These are phyloP conservation scores for Dryas integrifolia DNA, from an alignment of 331 rosid genomes.

Conservation along the genomic window DNA sequence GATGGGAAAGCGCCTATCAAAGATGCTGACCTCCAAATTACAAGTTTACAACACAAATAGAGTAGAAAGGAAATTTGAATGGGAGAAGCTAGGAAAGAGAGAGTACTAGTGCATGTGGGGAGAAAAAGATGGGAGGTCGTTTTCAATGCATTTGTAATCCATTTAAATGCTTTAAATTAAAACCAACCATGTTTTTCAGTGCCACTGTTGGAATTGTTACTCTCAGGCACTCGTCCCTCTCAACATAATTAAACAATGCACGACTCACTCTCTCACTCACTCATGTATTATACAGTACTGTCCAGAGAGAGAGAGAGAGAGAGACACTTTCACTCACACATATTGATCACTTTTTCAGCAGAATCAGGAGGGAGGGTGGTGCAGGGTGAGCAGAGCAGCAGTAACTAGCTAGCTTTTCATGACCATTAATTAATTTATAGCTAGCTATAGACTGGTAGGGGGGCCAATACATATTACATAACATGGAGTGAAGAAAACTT, in stretches of 20 bases:
- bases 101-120: slow-evolving; percentile 1
- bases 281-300: not conserved
- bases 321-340: not conserved
- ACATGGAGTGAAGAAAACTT: not conserved
- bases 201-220: slow-evolving; percentile 67
- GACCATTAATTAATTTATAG: too few species aligned
- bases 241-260: slow-evolving; percentile 45
- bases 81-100: slow-evolving; percentile 14
- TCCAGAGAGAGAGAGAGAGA: slow-evolving; percentile 18
- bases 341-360: slow-evolving; percentile 1
- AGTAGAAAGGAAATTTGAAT: slow-evolving; percentile 15
- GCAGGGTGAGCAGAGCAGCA: slow-evolving; percentile 30
- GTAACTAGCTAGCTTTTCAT: too few species aligned
- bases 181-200: slow-evolving; percentile 81
- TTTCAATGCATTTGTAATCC: slow-evolving; percentile 56
- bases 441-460: too few species aligned
- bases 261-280: slow-evolving; percentile 2
- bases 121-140: slow-evolving; percentile 55
- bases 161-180: slow-evolving; percentile 35
- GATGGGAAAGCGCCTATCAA: slow-evolving; percentile 16
- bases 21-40: slow-evolving; percentile 15
- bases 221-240: slow-evolving; percentile 67
- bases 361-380: slow-evolving; percentile 11
- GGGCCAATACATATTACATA: not conserved
- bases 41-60: not conserved